phyloP scores from a whole-genome alignment of 2,329 filamentous ascomycete genomes.

The Cladosporium velox region DNA sequence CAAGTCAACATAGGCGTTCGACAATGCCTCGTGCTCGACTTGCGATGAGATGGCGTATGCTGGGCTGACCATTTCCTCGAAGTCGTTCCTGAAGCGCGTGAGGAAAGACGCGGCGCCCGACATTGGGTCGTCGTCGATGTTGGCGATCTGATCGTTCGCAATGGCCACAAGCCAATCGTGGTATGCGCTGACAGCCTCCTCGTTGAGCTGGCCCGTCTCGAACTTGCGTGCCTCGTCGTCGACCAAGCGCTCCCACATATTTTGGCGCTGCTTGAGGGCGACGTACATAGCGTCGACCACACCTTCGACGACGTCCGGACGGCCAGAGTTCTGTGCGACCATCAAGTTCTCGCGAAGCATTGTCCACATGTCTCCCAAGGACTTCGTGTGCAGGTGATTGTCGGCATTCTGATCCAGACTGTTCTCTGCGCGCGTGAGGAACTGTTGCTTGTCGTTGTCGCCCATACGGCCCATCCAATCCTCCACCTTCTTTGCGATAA shows the following conservation, averaged over 20 bases:
- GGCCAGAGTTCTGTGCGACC: constrained; percentile 79
- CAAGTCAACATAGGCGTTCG: constrained; percentile 92
- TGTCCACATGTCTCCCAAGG: constrained; percentile 91
- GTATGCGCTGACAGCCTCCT: constrained; percentile 70
- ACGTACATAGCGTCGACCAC: constrained; percentile 96
- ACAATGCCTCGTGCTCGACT: constrained; percentile 71
- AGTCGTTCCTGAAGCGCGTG: constrained; percentile 79
- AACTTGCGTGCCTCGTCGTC: constrained; percentile 81
- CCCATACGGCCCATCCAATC: constrained; percentile 98
- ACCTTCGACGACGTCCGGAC: constrained; percentile 88
- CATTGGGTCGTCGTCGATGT: constrained; percentile 80
- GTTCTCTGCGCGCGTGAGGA: constrained; percentile 74
- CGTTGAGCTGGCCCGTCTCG: constrained; percentile 51
- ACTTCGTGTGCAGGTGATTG: constrained; percentile 88
- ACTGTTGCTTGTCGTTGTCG: constrained; percentile 75
- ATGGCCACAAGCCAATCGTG: constrained; percentile 95
- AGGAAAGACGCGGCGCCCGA: constrained; percentile 79
- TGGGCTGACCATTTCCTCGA: constrained; percentile 76
- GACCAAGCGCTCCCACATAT: constrained; percentile 82
- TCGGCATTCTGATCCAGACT: constrained; percentile 86
- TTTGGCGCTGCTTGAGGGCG: constrained; percentile 78
- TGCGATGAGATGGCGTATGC: constrained; percentile 74
- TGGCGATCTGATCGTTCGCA: constrained; percentile 97
- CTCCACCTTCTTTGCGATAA: constrained; percentile 93
- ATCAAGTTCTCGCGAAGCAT: constrained; percentile 94